phyloP scores from a whole-genome alignment of 78 protist species.

The Guillardia theta region DNA sequence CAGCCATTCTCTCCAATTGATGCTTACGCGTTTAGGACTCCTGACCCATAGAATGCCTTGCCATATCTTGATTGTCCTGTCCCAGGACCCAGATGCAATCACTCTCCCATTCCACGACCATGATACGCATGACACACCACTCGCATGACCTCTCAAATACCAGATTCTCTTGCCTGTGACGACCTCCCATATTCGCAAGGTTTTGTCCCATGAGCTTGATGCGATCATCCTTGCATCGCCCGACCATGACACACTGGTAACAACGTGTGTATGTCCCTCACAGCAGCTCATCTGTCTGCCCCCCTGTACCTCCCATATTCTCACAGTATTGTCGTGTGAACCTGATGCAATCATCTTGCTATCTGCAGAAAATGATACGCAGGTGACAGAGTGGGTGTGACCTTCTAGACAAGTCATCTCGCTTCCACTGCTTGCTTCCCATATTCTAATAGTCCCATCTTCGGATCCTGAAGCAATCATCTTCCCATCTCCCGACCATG shows the following conservation, averaged over 20 bases:
- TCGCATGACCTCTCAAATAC: background rate
- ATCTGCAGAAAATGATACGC: background rate
- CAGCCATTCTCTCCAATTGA: too few relatives aligned
- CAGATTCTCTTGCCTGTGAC: too few relatives aligned
- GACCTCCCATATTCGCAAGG: too few relatives aligned
- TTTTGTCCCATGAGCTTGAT: too few relatives aligned
- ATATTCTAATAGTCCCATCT: background rate
- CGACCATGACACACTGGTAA: too few relatives aligned
- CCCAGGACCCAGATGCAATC: background rate
- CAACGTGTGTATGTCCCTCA: too few relatives aligned
- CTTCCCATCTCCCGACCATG: background rate
- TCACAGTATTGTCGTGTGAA: background rate
- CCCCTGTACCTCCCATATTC: background rate
- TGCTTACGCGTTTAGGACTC: too few relatives aligned
- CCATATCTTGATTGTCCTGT: background rate
- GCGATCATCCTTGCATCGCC: too few relatives aligned
- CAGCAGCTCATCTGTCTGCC: too few relatives aligned
- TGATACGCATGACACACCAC: background rate
- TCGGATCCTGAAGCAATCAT: background rate
- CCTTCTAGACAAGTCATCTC: background rate
- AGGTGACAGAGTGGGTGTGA: background rate
- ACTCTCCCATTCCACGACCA: background rate
- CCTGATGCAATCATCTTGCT: background rate
- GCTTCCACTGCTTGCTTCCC: background rate
- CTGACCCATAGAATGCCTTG: too few relatives aligned